A percentile compares a stretch with the other conserved stretches of the same genome.
Conservation (phyloP, 495 filamentous ascomycete genomes). For the Podospora appendiculata region DNA sequence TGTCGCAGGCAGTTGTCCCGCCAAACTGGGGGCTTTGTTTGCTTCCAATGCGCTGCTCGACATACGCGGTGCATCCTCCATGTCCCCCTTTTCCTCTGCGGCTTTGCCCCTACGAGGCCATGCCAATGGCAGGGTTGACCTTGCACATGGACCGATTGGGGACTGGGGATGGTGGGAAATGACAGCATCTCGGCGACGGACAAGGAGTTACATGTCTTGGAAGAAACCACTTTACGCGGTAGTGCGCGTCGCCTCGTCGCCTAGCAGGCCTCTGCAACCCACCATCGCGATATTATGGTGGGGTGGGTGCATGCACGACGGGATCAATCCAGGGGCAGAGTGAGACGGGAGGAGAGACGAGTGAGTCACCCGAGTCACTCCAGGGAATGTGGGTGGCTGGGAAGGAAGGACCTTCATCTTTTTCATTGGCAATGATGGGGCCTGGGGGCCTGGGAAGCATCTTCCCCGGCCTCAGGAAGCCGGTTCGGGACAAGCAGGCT, state of each 20-base stretch:
- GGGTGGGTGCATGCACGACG: background rate
- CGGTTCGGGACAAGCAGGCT: background rate
- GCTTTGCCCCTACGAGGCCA: no score
- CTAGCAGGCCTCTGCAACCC: background rate
- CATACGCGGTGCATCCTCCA: no score
- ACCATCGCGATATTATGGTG: no score
- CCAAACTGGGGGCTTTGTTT: conserved; percentile 3
- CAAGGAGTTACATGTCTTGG: background rate
- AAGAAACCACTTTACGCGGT: conserved; percentile 4
- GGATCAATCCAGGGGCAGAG: background rate
- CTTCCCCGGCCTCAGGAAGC: conserved; percentile 4
- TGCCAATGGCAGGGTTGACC: background rate
- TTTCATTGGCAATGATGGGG: conserved; percentile 8
- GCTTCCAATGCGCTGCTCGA: background rate
- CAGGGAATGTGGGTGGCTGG: conserved; percentile 8
- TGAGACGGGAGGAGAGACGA: background rate
- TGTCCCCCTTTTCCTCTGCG: no score
- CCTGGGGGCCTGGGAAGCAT: background rate
- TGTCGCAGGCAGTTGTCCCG: conserved; percentile 4
- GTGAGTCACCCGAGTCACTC: conserved; percentile 19
- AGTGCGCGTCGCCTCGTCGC: conserved; percentile 2
- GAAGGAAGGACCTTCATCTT: background rate
- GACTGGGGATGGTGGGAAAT: background rate
- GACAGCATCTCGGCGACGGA: background rate
- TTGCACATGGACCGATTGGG: background rate